phyloP scores from a whole-genome alignment of 306 rosid species.

The Cucumis sativus region DNA sequence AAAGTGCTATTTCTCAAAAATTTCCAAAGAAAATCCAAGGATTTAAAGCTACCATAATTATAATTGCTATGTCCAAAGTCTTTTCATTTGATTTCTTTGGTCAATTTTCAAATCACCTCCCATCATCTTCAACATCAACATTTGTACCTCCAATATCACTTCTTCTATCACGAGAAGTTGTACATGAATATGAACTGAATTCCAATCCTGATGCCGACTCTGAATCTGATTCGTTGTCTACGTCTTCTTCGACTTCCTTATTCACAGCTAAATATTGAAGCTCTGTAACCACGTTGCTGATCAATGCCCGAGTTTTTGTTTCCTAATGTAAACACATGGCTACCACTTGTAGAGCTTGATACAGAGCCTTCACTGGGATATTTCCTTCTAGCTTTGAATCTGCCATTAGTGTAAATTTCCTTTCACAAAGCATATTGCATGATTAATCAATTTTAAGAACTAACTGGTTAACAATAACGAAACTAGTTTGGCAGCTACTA shows the following conservation, averaged over 20 bases:
- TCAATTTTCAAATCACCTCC: neutral
- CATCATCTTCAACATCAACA: neutral
- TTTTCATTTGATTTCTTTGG: neutral
- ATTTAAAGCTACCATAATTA: too few relatives aligned
- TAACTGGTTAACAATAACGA: too few relatives aligned
- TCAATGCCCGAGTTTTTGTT: slow-evolving; percentile 53
- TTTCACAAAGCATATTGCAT: too few relatives aligned
- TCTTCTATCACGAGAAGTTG: slow-evolving; percentile 14
- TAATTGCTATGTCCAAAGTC: too few relatives aligned
- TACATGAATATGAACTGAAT: neutral
- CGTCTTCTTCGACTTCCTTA: slow-evolving; percentile 13
- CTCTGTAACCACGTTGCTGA: slow-evolving; percentile 78
- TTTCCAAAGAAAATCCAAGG: too few relatives aligned
- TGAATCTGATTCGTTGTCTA: neutral
- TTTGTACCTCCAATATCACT: slow-evolving; percentile 8
- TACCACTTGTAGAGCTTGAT: slow-evolving; percentile 90
- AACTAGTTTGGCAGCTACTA: too few relatives aligned
- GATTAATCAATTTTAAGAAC: too few relatives aligned
- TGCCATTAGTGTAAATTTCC: slow-evolving; percentile 37
- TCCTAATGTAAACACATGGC: slow-evolving; percentile 88
- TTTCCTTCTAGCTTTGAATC: slow-evolving; percentile 60
- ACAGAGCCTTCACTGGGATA: slow-evolving; percentile 50
- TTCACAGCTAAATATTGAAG: slow-evolving; percentile 30
- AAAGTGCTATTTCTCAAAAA: too few relatives aligned
- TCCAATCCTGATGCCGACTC: neutral